phyloP scores from a whole-genome alignment of 768 basidiomycete genomes.

The Neoboletus brunneissimus region DNA sequence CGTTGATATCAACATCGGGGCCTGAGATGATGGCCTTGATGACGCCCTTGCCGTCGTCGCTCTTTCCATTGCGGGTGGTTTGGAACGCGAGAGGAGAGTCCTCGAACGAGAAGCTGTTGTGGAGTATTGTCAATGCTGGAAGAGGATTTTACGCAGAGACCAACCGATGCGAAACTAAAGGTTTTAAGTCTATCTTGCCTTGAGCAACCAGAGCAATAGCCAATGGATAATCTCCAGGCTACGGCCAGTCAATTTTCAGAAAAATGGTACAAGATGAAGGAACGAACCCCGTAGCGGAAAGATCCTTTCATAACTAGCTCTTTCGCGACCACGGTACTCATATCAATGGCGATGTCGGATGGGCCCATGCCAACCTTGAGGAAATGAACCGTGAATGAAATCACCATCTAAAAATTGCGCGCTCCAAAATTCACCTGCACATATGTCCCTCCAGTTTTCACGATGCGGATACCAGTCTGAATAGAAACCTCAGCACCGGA shows the following conservation, averaged over 20 bases:
- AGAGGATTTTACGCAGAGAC: constrained; percentile 9
- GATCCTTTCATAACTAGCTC: constrained; percentile 83
- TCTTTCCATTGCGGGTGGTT: constrained; percentile 75
- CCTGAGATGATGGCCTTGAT: constrained; percentile 91
- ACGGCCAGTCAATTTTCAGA: neutral
- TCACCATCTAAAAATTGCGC: constrained; percentile 3
- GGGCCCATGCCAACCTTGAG: constrained; percentile 82
- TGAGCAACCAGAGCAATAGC: constrained; percentile 81
- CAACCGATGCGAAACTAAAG: constrained; percentile 85
- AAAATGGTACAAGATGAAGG: neutral
- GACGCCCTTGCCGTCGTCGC: constrained; percentile 80
- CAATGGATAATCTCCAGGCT: constrained; percentile 84
- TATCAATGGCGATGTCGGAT: constrained; percentile 70
- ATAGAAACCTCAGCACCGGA: constrained; percentile 92
- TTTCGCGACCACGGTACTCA: constrained; percentile 67
- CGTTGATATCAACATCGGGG: constrained; percentile 54
- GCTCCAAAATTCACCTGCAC: constrained; percentile 48
- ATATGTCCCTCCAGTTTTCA: constrained; percentile 71
- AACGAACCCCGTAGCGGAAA: constrained; percentile 82
- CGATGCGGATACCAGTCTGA: constrained; percentile 77
- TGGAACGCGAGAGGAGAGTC: constrained; percentile 80
- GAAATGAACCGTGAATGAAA: constrained; percentile 5
- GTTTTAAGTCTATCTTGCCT: constrained; percentile 82
- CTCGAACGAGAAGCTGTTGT: constrained; percentile 64
- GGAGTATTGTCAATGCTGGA: neutral